Evolutionary conservation across 2,329 filamentous ascomycete genomes (phyloP).

Genomic region (Penicillium crustosum): DNA sequence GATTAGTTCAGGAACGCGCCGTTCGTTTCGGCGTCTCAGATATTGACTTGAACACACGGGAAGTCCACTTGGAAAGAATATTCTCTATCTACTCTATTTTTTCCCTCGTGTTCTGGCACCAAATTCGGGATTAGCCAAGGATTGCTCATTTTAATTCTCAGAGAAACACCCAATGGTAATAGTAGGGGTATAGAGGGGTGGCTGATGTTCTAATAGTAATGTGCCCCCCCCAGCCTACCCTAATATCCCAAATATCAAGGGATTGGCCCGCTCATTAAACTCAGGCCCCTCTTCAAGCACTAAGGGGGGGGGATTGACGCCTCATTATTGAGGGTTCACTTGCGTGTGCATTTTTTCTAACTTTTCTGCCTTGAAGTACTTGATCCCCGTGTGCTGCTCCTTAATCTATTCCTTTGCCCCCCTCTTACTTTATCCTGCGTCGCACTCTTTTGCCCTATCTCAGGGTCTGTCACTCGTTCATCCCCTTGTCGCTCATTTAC

Average conservation of each 20-base stretch:
- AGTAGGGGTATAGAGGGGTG: neutral
- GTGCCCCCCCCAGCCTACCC: conserved; percentile 1
- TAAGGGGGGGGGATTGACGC: conserved; percentile 5
- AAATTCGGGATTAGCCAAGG: neutral
- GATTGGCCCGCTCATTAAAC: conserved; percentile 22
- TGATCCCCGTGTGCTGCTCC: conserved; percentile 16
- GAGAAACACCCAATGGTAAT: conserved; percentile 5
- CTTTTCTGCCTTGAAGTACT: conserved; percentile 13
- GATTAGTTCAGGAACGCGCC: conserved; percentile 7
- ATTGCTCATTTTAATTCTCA: neutral
- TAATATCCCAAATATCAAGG: conserved; percentile 19
- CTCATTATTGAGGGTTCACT: conserved; percentile 3
- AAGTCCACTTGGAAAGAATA: neutral
- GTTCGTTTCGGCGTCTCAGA: conserved; percentile 9
- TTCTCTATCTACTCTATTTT: neutral
- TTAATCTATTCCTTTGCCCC: conserved; percentile 3
- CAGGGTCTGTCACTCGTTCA: conserved; percentile 16
- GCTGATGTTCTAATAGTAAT: neutral
- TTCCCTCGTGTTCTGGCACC: neutral
- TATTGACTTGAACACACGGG: neutral
- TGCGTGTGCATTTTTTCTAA: neutral
- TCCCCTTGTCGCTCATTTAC: conserved; percentile 5
- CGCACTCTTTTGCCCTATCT: conserved; percentile 11
- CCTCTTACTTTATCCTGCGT: conserved; percentile 3
- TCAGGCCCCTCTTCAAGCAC: conserved; percentile 10